phyloP scores from a whole-genome alignment of 176 grass and related monocot genomes.

The Musa itinerans region DNA sequence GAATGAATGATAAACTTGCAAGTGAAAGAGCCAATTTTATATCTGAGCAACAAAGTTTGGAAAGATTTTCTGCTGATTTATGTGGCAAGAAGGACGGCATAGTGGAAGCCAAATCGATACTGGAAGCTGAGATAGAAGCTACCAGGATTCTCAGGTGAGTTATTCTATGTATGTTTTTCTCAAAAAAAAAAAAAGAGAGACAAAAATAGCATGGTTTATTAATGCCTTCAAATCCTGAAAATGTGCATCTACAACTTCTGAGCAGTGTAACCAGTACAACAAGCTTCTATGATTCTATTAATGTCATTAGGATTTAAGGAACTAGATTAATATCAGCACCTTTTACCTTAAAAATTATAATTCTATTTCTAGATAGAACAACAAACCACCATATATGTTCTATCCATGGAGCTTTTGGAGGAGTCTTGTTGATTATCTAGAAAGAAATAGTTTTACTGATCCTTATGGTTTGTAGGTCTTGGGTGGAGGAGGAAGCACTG shows the following conservation, averaged over 20 bases:
- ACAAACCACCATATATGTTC: too few relatives aligned
- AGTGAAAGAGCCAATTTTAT: slow-evolving; percentile 42
- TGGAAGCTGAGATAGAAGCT: slow-evolving; percentile 86
- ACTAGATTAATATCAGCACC: too few relatives aligned
- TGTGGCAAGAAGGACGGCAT: slow-evolving; percentile 48
- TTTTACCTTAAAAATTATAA: too few relatives aligned
- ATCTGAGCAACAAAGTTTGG: slow-evolving; percentile 40
- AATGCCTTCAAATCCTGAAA: not conserved
- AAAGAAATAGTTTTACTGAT: not conserved
- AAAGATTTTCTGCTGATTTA: slow-evolving; percentile 41
- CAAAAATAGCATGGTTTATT: too few relatives aligned
- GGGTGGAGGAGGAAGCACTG: slow-evolving; percentile 59
- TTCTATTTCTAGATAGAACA: too few relatives aligned
- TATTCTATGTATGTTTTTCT: not conserved
- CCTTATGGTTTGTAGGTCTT: slow-evolving; percentile 26
- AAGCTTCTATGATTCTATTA: too few relatives aligned
- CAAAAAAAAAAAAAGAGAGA: not conserved
- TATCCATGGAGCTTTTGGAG: too few relatives aligned
- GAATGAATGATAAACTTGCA: slow-evolving; percentile 45
- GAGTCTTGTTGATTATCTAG: too few relatives aligned
- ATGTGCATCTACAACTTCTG: not conserved
- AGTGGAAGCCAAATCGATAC: slow-evolving; percentile 58
- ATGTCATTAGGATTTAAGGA: too few relatives aligned
- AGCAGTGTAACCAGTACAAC: not conserved
- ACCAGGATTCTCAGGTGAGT: slow-evolving; percentile 75